phyloP scores from a whole-genome alignment of 768 basidiomycete genomes.

The Boletus sensibilis region DNA sequence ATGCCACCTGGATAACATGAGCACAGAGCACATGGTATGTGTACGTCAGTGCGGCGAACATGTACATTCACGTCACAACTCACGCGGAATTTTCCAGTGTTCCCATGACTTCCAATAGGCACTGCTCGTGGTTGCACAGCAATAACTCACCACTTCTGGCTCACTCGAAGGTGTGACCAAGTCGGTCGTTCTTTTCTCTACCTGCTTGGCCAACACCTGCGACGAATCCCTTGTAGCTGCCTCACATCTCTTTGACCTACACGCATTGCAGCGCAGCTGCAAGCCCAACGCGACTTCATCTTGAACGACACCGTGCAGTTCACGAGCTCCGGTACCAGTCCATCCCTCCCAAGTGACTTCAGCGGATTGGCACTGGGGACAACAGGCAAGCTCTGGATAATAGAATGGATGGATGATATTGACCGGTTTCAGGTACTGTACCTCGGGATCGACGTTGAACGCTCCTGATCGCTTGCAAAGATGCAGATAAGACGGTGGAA shows the following conservation, averaged over 20 bases:
- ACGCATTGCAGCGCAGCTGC: neutral
- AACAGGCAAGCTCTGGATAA: neutral
- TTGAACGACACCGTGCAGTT: neutral
- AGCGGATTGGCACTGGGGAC: neutral
- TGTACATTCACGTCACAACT: neutral
- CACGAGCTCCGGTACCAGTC: too few relatives aligned
- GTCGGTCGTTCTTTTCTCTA: accelerated
- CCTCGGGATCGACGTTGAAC: neutral
- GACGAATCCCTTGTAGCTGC: neutral
- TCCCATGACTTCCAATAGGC: neutral
- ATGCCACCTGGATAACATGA: neutral
- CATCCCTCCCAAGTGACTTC: too few relatives aligned
- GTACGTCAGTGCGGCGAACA: too few relatives aligned
- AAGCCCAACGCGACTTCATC: neutral
- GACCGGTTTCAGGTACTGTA: neutral
- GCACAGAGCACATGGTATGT: too few relatives aligned
- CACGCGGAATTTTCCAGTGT: neutral
- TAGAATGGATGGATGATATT: too few relatives aligned
- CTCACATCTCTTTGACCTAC: neutral
- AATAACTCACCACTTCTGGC: neutral
- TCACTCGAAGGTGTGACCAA: neutral
- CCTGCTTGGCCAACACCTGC: neutral
- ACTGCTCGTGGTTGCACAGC: neutral
- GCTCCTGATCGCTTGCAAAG: neutral
- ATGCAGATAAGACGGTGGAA: too few relatives aligned